Evolutionary conservation across 106 monocot genomes (phyloP).

Genomic region (Apostasia ramifera): DNA sequence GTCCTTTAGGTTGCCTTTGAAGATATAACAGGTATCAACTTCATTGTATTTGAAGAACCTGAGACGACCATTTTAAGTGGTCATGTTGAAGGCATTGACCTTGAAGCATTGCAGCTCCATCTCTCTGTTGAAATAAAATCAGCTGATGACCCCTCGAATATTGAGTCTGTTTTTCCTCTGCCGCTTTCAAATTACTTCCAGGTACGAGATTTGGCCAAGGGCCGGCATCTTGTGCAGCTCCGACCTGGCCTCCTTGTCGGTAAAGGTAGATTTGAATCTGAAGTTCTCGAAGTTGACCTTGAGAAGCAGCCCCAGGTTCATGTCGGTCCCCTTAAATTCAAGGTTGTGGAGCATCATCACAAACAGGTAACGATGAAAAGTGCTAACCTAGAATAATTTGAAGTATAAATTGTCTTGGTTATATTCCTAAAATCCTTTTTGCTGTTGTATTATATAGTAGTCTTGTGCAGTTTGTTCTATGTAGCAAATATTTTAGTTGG

Average conservation of each 20-base stretch:
- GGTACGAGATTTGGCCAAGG: conserved; percentile 65
- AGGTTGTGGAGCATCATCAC: conserved; percentile 51
- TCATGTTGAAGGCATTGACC: conserved; percentile 65
- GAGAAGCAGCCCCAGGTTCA: conserved; percentile 65
- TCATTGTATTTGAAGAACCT: conserved; percentile 84
- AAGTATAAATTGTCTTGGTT: too few relatives aligned
- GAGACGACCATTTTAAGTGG: conserved; percentile 76
- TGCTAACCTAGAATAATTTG: neutral
- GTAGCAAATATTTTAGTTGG: too few relatives aligned
- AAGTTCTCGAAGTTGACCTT: conserved; percentile 79
- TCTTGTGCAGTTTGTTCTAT: too few relatives aligned
- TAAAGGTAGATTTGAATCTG: conserved; percentile 61
- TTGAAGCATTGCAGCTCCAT: conserved; percentile 62
- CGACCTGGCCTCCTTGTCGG: conserved; percentile 36
- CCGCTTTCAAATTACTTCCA: conserved; percentile 81
- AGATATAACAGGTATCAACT: conserved; percentile 72
- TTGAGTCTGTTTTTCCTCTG: conserved; percentile 57
- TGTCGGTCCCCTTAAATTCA: conserved; percentile 72
- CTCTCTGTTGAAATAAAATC: conserved; percentile 75
- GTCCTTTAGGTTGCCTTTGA: conserved; percentile 57
- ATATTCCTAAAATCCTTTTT: too few relatives aligned
- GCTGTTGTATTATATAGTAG: too few relatives aligned
- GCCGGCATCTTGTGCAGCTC: conserved; percentile 75
- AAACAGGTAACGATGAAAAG: conserved; percentile 51
- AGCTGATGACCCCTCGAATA: conserved; percentile 49